Conservation (phyloP, 2,329 filamentous ascomycete species). For the Albophoma yamanashiensis region DNA sequence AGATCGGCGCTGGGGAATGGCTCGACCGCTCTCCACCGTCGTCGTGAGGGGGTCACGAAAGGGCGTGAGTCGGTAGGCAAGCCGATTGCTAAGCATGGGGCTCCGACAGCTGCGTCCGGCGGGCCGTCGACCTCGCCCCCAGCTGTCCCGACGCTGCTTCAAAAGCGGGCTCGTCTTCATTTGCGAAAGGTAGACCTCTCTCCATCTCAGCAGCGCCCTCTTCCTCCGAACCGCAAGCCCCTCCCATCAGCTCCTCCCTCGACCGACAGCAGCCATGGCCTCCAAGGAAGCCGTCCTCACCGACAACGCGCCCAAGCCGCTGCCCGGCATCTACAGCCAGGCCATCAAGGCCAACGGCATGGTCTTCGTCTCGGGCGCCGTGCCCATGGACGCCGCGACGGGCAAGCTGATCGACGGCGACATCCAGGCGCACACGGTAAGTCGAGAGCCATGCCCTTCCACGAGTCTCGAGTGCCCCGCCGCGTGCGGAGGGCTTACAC, state of each 20-base stretch:
- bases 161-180: background rate
- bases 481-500: background rate
- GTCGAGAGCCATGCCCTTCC: slow-evolving; percentile 2
- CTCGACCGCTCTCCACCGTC: background rate
- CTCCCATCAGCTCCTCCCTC: background rate
- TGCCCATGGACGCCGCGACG: slow-evolving; percentile 49
- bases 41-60: background rate
- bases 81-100: background rate
- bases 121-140: background rate
- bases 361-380: slow-evolving; percentile 62
- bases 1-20: background rate
- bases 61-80: background rate
- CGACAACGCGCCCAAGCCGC: slow-evolving; percentile 28
- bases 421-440: slow-evolving; percentile 53
- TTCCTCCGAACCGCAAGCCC: background rate
- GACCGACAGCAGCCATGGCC: slow-evolving; percentile 13
- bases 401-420: slow-evolving; percentile 52
- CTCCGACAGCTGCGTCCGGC: background rate
- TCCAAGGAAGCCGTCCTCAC: slow-evolving; percentile 25
- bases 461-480: background rate
- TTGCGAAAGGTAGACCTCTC: background rate
- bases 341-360: slow-evolving; percentile 58
- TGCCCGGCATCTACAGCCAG: slow-evolving; percentile 30
- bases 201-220: background rate
- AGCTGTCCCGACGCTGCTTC: background rate